phyloP scores from a whole-genome alignment of 768 basidiomycete species.

The Cytidiella melzeri region DNA sequence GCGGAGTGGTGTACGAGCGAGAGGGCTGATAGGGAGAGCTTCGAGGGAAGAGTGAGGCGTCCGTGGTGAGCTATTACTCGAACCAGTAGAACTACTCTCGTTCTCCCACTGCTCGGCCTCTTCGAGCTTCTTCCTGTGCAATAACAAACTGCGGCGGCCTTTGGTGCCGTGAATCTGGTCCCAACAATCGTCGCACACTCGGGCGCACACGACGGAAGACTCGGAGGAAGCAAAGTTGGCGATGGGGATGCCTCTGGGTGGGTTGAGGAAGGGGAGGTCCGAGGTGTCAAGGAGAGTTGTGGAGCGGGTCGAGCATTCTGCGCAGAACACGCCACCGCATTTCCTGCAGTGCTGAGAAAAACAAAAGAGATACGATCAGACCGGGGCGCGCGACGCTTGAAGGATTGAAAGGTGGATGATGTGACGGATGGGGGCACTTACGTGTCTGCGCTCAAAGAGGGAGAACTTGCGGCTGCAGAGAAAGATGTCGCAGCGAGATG shows the following conservation, averaged over 20 bases:
- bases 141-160: slow-evolving; percentile 30
- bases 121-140: slow-evolving; percentile 25
- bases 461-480: slow-evolving; percentile 61
- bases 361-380: slow-evolving; percentile 16
- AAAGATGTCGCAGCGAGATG: slow-evolving; percentile 66
- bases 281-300: slow-evolving; percentile 72
- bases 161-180: slow-evolving; percentile 63
- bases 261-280: slow-evolving; percentile 61
- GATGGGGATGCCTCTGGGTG: slow-evolving; percentile 63
- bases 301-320: slow-evolving; percentile 48
- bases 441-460: slow-evolving; percentile 70
- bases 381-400: slow-evolving; percentile 16
- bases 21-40: slow-evolving; percentile 3
- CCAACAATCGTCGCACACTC: slow-evolving; percentile 75
- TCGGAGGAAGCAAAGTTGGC: slow-evolving; percentile 48
- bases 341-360: slow-evolving; percentile 71
- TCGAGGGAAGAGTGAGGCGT: slow-evolving; percentile 26
- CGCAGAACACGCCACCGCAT: slow-evolving; percentile 76
- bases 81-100: slow-evolving; percentile 11
- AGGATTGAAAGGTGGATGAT: not conserved
- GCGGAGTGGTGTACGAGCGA: slow-evolving; percentile 12
- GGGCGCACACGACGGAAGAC: slow-evolving; percentile 50
- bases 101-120: slow-evolving; percentile 11
- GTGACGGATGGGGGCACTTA: slow-evolving; percentile 29
- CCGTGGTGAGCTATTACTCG: slow-evolving; percentile 26